Evolutionary conservation across 129 eudicot genomes (phyloP).

Genomic region (Pseudognaphalium luteoalbum): DNA sequence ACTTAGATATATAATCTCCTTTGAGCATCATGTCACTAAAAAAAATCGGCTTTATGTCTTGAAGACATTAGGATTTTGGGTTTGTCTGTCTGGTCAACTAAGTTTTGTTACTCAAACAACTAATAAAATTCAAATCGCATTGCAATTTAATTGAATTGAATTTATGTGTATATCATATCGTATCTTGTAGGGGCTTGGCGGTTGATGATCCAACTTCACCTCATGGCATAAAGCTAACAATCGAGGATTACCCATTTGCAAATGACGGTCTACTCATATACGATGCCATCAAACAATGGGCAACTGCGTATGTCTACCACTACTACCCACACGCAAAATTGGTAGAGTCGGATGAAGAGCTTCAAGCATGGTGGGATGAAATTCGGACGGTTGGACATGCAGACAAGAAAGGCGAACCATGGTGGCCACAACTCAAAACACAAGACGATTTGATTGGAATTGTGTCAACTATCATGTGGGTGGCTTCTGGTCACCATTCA

Average conservation of each 20-base stretch:
- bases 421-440: constrained; percentile 83
- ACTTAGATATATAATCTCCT: too few species aligned
- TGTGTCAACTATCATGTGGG: constrained; percentile 69
- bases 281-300: constrained; percentile 28
- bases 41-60: too few species aligned
- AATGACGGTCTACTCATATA: constrained; percentile 39
- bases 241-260: constrained; percentile 47
- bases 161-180: too few species aligned
- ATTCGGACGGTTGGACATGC: constrained; percentile 37
- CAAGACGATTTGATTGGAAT: constrained; percentile 48
- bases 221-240: constrained; percentile 30
- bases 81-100: too few species aligned
- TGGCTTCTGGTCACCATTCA: constrained; percentile 72
- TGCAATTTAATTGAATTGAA: too few species aligned
- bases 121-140: too few species aligned
- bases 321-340: constrained; percentile 10
- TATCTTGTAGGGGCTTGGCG: constrained; percentile 45
- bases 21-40: too few species aligned
- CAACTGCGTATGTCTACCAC: constrained; percentile 19
- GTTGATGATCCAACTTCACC: constrained; percentile 30
- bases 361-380: constrained; percentile 75
- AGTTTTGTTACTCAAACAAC: too few species aligned
- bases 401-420: constrained; percentile 39
- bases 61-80: too few species aligned
- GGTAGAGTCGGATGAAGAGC: constrained; percentile 23